Evolutionary conservation across 73 alveolate genomes (phyloP).

Genomic region (Paramecium bursaria): DNA sequence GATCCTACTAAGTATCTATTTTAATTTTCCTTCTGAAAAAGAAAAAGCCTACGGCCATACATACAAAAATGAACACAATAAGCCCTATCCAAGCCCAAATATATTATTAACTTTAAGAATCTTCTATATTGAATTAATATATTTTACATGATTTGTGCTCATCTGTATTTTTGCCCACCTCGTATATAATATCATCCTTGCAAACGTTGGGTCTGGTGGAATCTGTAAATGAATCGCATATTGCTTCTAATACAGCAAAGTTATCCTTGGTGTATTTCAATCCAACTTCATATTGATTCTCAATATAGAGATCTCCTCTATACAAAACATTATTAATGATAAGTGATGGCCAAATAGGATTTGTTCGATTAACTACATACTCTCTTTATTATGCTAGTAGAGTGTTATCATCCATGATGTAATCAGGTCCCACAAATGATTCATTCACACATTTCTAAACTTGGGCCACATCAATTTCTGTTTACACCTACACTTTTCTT

Average conservation of each 20-base stretch:
- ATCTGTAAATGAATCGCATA: constrained; percentile 63
- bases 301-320: constrained; percentile 63
- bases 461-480: constrained; percentile 18
- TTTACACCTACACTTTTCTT: neutral
- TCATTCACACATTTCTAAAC: constrained; percentile 29
- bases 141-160: no score
- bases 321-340: constrained; percentile 49
- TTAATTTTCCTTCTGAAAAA: neutral
- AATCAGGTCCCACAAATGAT: constrained; percentile 52
- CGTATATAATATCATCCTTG: no score
- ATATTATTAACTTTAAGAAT: no score
- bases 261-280: neutral
- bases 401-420: constrained; percentile 55
- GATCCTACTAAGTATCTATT: neutral
- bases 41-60: no score
- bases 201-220: constrained; percentile 33
- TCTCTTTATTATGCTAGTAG: constrained; percentile 36
- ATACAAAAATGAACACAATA: no score
- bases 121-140: no score
- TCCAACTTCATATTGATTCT: neutral
- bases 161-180: no score
- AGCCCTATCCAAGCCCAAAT: no score
- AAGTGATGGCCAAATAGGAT: constrained; percentile 54
- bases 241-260: constrained; percentile 66
- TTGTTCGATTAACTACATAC: neutral